A percentile compares a stretch with the other conserved stretches of the same genome.
phyloP scores from a whole-genome alignment of 1,139 yeast species.

The Scheffersomyces illinoinensis region DNA sequence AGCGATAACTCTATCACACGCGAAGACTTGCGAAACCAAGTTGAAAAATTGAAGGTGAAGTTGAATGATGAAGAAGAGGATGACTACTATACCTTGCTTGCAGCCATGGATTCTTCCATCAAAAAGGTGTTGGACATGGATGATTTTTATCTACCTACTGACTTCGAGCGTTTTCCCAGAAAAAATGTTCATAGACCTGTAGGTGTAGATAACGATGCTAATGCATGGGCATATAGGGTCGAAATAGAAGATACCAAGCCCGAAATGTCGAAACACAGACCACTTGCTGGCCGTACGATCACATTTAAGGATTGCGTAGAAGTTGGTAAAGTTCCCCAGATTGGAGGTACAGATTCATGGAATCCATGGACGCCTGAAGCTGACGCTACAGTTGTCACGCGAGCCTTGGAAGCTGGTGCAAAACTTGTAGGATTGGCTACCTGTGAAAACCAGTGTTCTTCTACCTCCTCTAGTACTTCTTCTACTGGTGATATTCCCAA shows the following conservation, averaged over 20 bases:
- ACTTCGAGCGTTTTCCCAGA: conserved; percentile 27
- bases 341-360: conserved; percentile 32
- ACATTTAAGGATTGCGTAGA: conserved; percentile 35
- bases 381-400: conserved; percentile 30
- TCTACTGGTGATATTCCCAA: conserved; percentile 19
- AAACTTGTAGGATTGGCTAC: conserved; percentile 32
- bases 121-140: conserved; percentile 25
- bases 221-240: conserved; percentile 39
- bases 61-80: conserved; percentile 24
- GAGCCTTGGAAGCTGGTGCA: conserved; percentile 33
- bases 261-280: conserved; percentile 14
- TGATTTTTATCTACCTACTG: conserved; percentile 24
- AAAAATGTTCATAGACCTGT: conserved; percentile 21
- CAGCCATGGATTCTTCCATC: conserved; percentile 31
- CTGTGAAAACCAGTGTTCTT: conserved; percentile 36
- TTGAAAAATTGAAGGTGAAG: conserved; percentile 25
- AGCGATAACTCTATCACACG: conserved; percentile 22
- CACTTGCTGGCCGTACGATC: conserved; percentile 27
- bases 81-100: conserved; percentile 26
- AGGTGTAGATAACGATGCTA: conserved; percentile 21
- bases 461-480: conserved; percentile 34
- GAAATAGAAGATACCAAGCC: conserved; percentile 29
- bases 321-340: conserved; percentile 33
- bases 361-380: conserved; percentile 29
- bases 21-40: conserved; percentile 25